These are phyloP conservation scores for Discostella stelligeroides DNA, from an alignment of 108 stramenopile genomes.

Conservation along the genomic window DNA sequence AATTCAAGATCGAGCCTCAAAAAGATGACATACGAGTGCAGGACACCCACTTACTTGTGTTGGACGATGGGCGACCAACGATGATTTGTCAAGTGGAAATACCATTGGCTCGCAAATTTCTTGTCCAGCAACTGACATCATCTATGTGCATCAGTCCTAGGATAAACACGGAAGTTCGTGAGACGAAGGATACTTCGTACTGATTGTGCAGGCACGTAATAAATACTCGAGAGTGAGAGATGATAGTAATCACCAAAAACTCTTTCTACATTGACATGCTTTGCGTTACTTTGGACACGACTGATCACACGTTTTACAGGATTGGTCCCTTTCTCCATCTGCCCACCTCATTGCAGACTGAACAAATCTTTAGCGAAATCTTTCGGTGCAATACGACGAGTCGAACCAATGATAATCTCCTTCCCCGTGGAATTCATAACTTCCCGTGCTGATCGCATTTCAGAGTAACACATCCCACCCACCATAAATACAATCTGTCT, in stretches of 20 bases:
- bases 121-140: conserved; percentile 97
- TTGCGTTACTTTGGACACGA: no score
- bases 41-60: conserved; percentile 82
- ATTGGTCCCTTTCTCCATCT: no score
- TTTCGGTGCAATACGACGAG: conserved; percentile 66
- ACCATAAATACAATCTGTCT: conserved; percentile 88
- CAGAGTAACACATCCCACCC: conserved; percentile 88
- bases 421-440: conserved; percentile 69
- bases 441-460: conserved; percentile 82
- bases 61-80: conserved; percentile 76
- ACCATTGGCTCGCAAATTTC: conserved; percentile 98
- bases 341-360: conserved; percentile 7
- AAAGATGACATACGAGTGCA: conserved; percentile 96
- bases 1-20: conserved; percentile 95
- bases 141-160: conserved; percentile 93
- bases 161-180: conserved; percentile 75
- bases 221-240: no score
- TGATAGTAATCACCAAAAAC: no score
- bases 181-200: conserved; percentile 62
- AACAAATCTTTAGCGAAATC: conserved; percentile 67
- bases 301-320: no score
- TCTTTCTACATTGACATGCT: no score
- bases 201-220: no score
- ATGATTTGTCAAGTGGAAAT: conserved; percentile 94
- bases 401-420: conserved; percentile 87